Evolutionary conservation across 2,329 filamentous ascomycete genomes (phyloP).

Genomic region (Diaporthe capsici): DNA sequence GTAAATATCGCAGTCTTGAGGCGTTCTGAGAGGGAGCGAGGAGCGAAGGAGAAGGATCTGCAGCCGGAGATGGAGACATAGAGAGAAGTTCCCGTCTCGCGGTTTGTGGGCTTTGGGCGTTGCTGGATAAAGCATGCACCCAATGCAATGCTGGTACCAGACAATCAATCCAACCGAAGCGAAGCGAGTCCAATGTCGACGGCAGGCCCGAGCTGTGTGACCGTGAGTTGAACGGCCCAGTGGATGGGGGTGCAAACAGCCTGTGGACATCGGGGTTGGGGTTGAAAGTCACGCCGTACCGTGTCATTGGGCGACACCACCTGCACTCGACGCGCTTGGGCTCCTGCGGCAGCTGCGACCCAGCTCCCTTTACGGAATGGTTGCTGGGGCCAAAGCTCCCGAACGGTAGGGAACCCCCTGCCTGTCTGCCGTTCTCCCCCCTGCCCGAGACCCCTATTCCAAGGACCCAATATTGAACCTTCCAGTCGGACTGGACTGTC

Average conservation of each 20-base stretch:
- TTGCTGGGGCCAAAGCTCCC: constrained; percentile 19
- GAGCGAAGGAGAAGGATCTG: constrained; percentile 17
- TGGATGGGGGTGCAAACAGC: background rate
- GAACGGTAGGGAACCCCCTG: background rate
- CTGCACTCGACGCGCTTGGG: constrained; percentile 22
- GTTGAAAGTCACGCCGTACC: background rate
- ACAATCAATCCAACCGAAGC: constrained; percentile 27
- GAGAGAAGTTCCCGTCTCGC: constrained; percentile 5
- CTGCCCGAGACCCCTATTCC: constrained; percentile 19
- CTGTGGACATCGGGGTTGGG: background rate
- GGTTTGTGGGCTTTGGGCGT: background rate
- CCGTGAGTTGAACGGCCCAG: background rate
- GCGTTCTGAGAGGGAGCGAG: background rate
- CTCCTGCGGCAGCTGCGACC: background rate
- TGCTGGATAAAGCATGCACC: constrained; percentile 8
- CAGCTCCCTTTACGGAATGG: constrained; percentile 11
- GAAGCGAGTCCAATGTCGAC: constrained; percentile 30
- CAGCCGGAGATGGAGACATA: constrained; percentile 12
- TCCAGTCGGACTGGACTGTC: background rate
- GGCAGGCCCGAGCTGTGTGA: constrained; percentile 22
- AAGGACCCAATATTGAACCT: constrained; percentile 1
- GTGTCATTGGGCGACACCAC: constrained; percentile 3
- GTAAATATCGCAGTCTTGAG: constrained; percentile 6
- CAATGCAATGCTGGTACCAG: constrained; percentile 11
- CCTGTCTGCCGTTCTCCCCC: background rate